phyloP scores from a whole-genome alignment of 768 basidiomycete species.

The Postia placenta region DNA sequence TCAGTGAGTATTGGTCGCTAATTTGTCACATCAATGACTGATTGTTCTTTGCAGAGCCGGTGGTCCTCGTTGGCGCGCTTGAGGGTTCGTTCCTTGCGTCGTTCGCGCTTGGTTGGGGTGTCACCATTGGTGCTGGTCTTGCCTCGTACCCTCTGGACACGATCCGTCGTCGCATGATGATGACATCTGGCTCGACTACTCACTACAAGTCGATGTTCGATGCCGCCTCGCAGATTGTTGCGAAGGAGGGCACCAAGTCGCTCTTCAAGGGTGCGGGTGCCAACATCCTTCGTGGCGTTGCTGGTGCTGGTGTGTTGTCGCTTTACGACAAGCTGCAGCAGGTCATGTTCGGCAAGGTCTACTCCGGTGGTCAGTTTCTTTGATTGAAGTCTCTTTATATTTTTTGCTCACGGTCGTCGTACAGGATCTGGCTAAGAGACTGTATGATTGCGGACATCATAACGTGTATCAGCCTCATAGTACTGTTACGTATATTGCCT shows the following conservation, averaged over 20 bases:
- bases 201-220: constrained; percentile 99
- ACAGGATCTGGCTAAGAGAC: constrained; percentile 37
- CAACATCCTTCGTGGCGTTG: constrained; percentile 92
- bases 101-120: constrained; percentile 97
- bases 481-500: constrained; percentile 23
- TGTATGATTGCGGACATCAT: constrained; percentile 16
- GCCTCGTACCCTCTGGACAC: constrained; percentile 95
- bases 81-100: constrained; percentile 97
- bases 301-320: constrained; percentile 99
- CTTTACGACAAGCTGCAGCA: constrained; percentile 98
- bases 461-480: constrained; percentile 24
- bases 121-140: constrained; percentile 98
- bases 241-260: constrained; percentile 92
- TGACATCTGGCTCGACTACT: constrained; percentile 92
- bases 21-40: constrained; percentile 21
- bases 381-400: not conserved
- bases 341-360: constrained; percentile 97
- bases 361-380: constrained; percentile 80
- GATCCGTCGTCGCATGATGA: constrained; percentile 99
- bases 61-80: constrained; percentile 92
- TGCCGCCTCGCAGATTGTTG: constrained; percentile 88
- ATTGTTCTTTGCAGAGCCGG: constrained; percentile 61
- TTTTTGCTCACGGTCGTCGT: not conserved
- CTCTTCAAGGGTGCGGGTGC: constrained; percentile 99
- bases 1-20: constrained; percentile 52